Evolutionary conservation across 768 basidiomycete species (phyloP).

Genomic region (Leccinum fibrillosum): DNA sequence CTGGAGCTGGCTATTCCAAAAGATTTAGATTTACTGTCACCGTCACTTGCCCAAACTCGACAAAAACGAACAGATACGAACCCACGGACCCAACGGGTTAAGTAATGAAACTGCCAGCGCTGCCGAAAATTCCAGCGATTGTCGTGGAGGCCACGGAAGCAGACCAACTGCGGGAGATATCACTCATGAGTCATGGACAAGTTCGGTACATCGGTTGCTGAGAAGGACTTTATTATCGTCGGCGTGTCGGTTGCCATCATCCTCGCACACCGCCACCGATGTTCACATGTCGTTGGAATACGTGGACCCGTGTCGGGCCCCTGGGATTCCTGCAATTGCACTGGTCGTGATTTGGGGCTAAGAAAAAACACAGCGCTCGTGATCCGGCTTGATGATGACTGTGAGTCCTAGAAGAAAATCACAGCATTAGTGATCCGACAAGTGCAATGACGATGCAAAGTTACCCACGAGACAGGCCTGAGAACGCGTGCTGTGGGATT

Average conservation of each 20-base stretch:
- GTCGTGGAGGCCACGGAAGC: slow-evolving; percentile 1
- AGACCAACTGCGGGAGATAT: background rate
- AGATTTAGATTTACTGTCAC: background rate
- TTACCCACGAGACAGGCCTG: background rate
- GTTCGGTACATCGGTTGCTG: background rate
- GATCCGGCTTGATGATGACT: background rate
- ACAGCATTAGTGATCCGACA: background rate
- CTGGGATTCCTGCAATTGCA: background rate
- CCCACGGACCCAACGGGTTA: background rate
- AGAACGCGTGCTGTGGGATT: background rate
- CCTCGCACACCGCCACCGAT: background rate
- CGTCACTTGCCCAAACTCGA: background rate
- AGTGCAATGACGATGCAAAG: background rate
- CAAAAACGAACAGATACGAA: background rate
- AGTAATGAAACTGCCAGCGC: slow-evolving; percentile 7
- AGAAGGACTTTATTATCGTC: background rate
- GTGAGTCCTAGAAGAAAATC: background rate
- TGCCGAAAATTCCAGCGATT: slow-evolving; percentile 3
- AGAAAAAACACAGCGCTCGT: background rate
- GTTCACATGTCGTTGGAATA: slow-evolving; percentile 2
- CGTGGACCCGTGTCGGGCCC: background rate
- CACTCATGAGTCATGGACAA: background rate
- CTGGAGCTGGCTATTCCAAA: background rate
- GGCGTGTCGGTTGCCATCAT: background rate
- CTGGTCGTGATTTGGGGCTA: background rate